Evolutionary conservation across 2,329 filamentous ascomycete species (phyloP).

Genomic region (Tolypocladium tundrense): DNA sequence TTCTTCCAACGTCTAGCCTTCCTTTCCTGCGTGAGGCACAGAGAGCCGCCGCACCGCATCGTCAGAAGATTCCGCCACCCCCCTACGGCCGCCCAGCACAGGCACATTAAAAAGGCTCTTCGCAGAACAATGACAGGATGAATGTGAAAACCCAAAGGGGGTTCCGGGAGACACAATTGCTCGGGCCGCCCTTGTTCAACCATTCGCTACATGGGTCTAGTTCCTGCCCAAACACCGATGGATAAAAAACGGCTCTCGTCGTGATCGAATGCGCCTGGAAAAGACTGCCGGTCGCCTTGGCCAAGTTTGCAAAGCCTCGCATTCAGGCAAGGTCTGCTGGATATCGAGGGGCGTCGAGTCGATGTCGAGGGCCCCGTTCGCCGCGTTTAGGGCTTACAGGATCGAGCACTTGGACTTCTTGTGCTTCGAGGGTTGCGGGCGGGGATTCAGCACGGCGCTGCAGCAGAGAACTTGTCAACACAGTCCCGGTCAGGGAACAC

Average conservation of each 20-base stretch:
- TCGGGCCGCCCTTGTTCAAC: neutral
- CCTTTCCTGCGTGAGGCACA: neutral
- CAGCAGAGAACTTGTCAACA: neutral
- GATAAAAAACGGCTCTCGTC: neutral
- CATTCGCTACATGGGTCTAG: conserved; percentile 2
- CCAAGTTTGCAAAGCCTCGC: neutral
- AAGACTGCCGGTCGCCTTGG: neutral
- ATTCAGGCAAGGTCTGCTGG: neutral
- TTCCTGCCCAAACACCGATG: neutral
- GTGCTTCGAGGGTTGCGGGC: conserved; percentile 44
- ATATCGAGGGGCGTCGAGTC: neutral
- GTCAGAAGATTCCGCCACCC: neutral
- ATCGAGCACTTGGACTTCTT: conserved; percentile 62
- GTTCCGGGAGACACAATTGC: neutral
- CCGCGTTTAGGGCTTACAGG: conserved; percentile 35
- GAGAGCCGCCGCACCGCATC: neutral
- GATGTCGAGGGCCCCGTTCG: neutral
- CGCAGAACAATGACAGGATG: neutral
- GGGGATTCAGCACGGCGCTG: conserved; percentile 64
- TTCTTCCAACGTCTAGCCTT: conserved; percentile 1
- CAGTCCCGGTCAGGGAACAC: neutral
- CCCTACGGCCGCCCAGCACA: neutral
- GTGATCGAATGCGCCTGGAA: neutral
- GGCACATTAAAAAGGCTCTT: conserved; percentile 1
- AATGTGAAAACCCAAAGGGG: neutral